These are phyloP conservation scores for Ustilago vetiveriae DNA, from an alignment of 1,284 basidiomycete genomes.

Conservation along the genomic window DNA sequence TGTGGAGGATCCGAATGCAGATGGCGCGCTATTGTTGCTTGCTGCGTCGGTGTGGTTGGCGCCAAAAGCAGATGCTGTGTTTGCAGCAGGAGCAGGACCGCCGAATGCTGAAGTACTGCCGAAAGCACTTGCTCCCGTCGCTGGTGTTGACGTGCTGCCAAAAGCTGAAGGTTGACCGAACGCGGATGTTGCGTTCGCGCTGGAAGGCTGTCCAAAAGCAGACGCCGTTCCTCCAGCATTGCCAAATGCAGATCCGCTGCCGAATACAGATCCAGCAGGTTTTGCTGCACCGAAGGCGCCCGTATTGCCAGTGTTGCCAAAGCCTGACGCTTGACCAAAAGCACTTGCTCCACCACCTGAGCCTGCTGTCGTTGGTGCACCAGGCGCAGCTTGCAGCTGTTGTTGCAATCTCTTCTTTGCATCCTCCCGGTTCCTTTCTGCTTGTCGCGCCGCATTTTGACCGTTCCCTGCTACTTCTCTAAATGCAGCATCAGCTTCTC, in stretches of 20 bases:
- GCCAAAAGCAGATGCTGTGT: slow-evolving; percentile 10
- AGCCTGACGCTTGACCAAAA: slow-evolving; percentile 27
- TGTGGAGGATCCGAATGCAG: slow-evolving; percentile 1
- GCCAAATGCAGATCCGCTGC: slow-evolving; percentile 11
- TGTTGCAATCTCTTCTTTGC: slow-evolving; percentile 25
- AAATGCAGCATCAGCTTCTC: slow-evolving; percentile 28
- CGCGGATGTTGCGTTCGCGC: background rate
- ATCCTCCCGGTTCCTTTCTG: slow-evolving; percentile 32
- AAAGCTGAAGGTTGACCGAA: slow-evolving; percentile 15
- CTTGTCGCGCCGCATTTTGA: slow-evolving; percentile 19
- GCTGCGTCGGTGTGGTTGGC: background rate
- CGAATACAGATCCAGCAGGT: slow-evolving; percentile 11
- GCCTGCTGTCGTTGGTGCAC: background rate
- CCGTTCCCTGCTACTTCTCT: slow-evolving; percentile 9
- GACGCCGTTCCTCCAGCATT: background rate
- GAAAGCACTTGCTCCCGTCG: slow-evolving; percentile 9
- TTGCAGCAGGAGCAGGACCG: background rate
- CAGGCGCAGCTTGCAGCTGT: background rate
- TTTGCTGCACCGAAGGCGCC: slow-evolving; percentile 17
- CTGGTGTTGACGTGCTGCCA: slow-evolving; percentile 7
- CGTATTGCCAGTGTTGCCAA: background rate
- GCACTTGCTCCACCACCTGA: slow-evolving; percentile 5
- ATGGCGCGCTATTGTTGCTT: background rate
- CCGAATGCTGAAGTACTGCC: slow-evolving; percentile 20
- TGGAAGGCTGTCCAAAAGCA: slow-evolving; percentile 13